Evolutionary conservation across 257 asterid species (phyloP).

Genomic region (Dorcoceras hygrometricum): DNA sequence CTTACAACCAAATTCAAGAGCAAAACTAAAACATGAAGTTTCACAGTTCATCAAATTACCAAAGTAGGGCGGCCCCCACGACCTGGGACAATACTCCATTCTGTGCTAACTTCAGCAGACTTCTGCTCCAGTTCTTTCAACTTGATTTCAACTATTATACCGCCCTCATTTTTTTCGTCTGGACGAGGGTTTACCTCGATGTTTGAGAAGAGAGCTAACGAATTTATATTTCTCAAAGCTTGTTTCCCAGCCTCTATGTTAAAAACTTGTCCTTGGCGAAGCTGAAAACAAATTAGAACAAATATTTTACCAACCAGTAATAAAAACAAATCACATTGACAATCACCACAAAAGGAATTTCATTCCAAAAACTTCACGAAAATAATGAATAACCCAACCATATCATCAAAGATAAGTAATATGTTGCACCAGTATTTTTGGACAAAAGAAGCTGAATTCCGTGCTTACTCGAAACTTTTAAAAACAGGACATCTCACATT

Average conservation of each 20-base stretch:
- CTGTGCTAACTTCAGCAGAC: slow-evolving; percentile 97
- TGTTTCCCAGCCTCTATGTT: slow-evolving; percentile 95
- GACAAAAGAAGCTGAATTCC: not conserved
- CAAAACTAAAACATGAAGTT: slow-evolving; percentile 8
- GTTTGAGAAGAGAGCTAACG: slow-evolving; percentile 86
- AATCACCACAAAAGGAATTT: slow-evolving; percentile 4
- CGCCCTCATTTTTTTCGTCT: slow-evolving; percentile 95
- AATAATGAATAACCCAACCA: slow-evolving; percentile 7
- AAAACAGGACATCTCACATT: not conserved
- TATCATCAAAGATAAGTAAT: slow-evolving; percentile 4
- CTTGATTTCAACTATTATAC: slow-evolving; percentile 87
- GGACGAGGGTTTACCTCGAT: slow-evolving; percentile 97
- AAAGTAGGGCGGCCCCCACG: slow-evolving; percentile 94
- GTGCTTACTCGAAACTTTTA: not conserved
- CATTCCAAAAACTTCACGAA: not conserved
- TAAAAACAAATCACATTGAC: slow-evolving; percentile 8
- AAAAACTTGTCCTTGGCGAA: slow-evolving; percentile 81
- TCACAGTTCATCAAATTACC: slow-evolving; percentile 38
- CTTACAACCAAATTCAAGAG: slow-evolving; percentile 24
- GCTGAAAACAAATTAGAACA: slow-evolving; percentile 45
- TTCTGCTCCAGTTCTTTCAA: slow-evolving; percentile 93
- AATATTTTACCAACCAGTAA: slow-evolving; percentile 3
- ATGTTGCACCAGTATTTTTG: not conserved
- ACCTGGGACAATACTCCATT: slow-evolving; percentile 98
- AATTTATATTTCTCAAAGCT: slow-evolving; percentile 86